These are phyloP conservation scores for Fusarium sp. DNA, from an alignment of 2,329 filamentous ascomycete species.

Conservation along the genomic window DNA sequence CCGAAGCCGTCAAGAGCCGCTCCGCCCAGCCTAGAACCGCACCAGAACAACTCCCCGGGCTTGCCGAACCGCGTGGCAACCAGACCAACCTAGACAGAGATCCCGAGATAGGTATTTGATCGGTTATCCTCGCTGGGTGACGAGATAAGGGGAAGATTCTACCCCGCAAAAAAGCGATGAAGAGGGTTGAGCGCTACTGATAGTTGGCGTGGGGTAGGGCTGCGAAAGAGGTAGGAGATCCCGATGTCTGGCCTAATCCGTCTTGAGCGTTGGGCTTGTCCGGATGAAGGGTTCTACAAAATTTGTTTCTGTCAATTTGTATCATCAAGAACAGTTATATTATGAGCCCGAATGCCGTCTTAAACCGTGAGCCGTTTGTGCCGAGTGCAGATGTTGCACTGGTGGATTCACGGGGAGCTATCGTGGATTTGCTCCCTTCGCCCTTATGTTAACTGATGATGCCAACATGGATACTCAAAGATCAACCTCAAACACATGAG, in stretches of 20 bases:
- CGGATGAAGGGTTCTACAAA: background rate
- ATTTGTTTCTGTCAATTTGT: too few species aligned
- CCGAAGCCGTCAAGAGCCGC: conserved; percentile 24
- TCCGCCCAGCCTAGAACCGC: background rate
- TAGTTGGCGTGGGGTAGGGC: background rate
- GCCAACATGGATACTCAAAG: too few species aligned
- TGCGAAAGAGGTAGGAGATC: conserved; percentile 19
- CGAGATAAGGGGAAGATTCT: conserved; percentile 9
- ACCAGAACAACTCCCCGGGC: background rate
- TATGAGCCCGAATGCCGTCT: too few species aligned
- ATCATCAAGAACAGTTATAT: too few species aligned
- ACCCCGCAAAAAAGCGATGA: conserved; percentile 5
- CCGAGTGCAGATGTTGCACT: background rate
- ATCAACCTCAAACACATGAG: too few species aligned
- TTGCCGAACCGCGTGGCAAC: background rate
- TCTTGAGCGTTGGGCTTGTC: background rate
- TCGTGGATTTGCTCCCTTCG: background rate
- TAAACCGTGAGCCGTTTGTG: background rate
- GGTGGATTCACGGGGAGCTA: background rate
- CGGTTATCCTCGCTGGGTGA: conserved; percentile 29
- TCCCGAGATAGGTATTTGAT: background rate
- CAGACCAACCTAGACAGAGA: conserved; percentile 28
- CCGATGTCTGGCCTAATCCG: conserved; percentile 8
- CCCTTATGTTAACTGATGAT: too few species aligned
- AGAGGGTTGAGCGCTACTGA: background rate